Percentiles rank a stretch among this genome's conserved stretches.
Evolutionary conservation across 208 protist species (phyloP).

Genomic region (Trichomonas vaginalis): DNA sequence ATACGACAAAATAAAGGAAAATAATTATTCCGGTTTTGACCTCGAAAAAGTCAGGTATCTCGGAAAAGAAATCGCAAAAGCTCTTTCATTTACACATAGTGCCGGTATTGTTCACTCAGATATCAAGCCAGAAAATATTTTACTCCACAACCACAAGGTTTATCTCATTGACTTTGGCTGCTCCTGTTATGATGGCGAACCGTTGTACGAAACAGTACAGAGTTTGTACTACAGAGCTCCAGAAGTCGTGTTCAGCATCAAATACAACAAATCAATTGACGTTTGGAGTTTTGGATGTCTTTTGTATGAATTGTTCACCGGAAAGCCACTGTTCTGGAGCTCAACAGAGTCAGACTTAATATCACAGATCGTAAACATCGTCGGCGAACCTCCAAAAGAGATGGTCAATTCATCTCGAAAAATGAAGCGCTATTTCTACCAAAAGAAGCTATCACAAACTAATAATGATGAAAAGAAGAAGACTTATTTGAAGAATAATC

Average conservation of each 20-base stretch:
- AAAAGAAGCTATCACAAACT: no score
- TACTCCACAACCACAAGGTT: background rate
- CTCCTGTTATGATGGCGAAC: background rate
- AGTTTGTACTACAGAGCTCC: background rate
- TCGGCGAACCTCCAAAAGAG: background rate
- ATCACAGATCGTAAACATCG: background rate
- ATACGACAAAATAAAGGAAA: no score
- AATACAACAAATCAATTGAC: background rate
- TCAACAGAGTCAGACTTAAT: background rate
- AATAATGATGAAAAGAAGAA: no score
- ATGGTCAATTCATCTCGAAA: background rate
- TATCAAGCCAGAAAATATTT: background rate
- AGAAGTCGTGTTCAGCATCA: background rate
- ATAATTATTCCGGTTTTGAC: no score
- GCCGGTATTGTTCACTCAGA: background rate
- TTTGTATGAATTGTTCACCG: background rate
- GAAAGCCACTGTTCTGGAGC: background rate
- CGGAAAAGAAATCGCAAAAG: background rate
- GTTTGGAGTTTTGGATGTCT: background rate
- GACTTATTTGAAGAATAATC: no score
- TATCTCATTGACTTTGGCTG: background rate
- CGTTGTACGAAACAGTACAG: background rate
- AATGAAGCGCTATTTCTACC: background rate
- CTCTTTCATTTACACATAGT: background rate
- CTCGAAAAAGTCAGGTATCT: no score